Base-by-base conservation (phyloP, 805 yeast species). In the Yamadazyma sp. region DNA sequence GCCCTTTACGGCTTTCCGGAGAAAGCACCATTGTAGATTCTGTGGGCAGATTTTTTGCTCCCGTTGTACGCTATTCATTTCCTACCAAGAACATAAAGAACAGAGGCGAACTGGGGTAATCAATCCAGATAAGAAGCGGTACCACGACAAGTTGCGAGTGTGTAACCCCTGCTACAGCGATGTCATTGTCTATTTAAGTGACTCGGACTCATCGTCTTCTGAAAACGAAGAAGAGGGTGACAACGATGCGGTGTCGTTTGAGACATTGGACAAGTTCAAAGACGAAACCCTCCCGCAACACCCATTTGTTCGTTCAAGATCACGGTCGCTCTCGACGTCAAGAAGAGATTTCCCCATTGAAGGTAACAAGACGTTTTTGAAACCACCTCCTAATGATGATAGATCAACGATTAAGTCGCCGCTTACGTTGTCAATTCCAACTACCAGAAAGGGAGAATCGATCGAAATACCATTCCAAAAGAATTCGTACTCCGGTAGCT, bases 41-140 rank as follows among this genome's bases (percentile, higher is more conserved):
- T 91, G 99, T 62, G 99, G 99, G 2, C 96, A 90, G 58, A 90
- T 91, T 33, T 91, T 90, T 54, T 91, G 99, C 59, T 73, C 84
- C 29, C 71, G 74, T 7, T 91, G 99, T 59, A 87, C 96, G 0
- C 63, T 76, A 3, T 75, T 88, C 49, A 66, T 51, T 64, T 87
- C 51, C 53, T 84, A 42, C 87, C 93, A 33, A 24, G 69, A 67
- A 42, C 71, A 68, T 42, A 65, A 64, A 36, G 68, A 63, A 36
- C 67, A 66, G 39, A 40, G 70, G 28, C 57, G 47, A 26, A 36
- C 53, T 14, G 44, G 52, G 23, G 29, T 38, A 11, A 33, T 31
- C 21, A 47, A 31, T 19, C 41, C 44, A 12, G 42, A 44, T 4
- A 43, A 50, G 73, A 77, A 35, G 70, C 70, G 57, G 71, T 86